Evolutionary conservation across 208 protist genomes (phyloP).

Genomic region (Borovskyia barvae): DNA sequence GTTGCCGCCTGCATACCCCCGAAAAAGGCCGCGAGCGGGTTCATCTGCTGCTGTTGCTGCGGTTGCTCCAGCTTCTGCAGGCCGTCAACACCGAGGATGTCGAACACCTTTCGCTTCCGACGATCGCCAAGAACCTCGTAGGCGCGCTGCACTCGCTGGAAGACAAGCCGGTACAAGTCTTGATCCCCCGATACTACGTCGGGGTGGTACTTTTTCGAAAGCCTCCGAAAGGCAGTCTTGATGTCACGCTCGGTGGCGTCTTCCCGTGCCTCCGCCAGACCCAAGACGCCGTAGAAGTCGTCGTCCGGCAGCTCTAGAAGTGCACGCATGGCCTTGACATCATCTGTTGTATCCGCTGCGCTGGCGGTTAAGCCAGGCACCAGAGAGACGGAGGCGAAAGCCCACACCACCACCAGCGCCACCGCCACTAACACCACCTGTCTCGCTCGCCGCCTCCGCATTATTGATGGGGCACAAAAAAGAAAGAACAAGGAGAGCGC

Average conservation of each 20-base stretch:
- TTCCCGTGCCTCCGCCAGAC: conserved; percentile 47
- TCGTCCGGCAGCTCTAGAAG: conserved; percentile 22
- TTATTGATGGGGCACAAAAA: background rate
- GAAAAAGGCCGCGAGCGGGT: conserved; percentile 33
- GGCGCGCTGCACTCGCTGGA: conserved; percentile 78
- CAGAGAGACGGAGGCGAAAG: background rate
- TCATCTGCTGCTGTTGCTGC: conserved; percentile 27
- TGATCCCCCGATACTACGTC: conserved; percentile 53
- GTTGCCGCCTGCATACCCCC: conserved; percentile 33
- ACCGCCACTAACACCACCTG: conserved; percentile 3
- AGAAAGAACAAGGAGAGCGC: background rate
- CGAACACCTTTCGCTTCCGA: conserved; percentile 90
- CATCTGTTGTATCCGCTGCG: background rate
- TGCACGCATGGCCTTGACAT: conserved; percentile 4
- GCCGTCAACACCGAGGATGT: conserved; percentile 87
- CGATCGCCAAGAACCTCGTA: conserved; percentile 91
- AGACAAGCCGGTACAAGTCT: conserved; percentile 60
- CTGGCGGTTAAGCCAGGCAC: background rate
- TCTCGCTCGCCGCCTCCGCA: too few species aligned
- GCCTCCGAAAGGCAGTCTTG: conserved; percentile 67
- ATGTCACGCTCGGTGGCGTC: conserved; percentile 82
- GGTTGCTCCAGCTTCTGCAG: conserved; percentile 69
- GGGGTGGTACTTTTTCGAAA: conserved; percentile 82
- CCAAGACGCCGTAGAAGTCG: conserved; percentile 82
- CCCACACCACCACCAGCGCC: conserved; percentile 5